Base-by-base conservation (phyloP, 352 stramenopile genomes). In the Globisporangium okanoganense region DNA sequence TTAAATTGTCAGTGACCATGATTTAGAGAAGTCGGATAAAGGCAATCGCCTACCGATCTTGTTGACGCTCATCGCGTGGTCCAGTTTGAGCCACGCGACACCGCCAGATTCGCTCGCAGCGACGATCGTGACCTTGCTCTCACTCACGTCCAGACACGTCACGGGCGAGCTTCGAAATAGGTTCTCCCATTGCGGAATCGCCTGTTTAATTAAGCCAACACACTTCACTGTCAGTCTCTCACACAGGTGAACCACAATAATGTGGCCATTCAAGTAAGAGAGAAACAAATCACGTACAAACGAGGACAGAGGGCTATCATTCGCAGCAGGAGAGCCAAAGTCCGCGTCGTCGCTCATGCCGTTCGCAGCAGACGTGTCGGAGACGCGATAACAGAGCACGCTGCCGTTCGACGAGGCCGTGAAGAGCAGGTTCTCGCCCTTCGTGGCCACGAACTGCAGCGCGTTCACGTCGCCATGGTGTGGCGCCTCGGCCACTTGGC, bases 31-130 rank as follows among this genome's bases (percentile, higher is more conserved):
- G n/a, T n/a, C n/a, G n/a, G n/a, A n/a, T n/a, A n/a, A n/a, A n/a
- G n/a, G n/a, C n/a, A n/a, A n/a, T n/a, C n/a, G n/a, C 16, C 63
- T 64, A 89, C 79, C 73, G 53, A 86, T 82, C 44, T 73, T 85
- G n/a, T 70, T 69, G 59, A 85, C 61, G 58, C 64, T 70, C 60
- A 75, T 71, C 14, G 31, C 41, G 18, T 86, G 71, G 62, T 89
- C 79, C 12, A 94, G 74, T 33, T 79, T 74, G 25, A 91, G 64
- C 85, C 85, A 94, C 57, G 76, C 82, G 31, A 91, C 52, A 31
- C 78, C 62, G 54, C 85, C 85, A 44, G 64, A 56, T 25, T 78
- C 72, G 24, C 76, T 88, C 20, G 71, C 80, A 41, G 72, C 73
- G 18, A 90, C 81, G 27, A 89, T 67, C 53, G 65, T 83, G 5